phyloP scores from a whole-genome alignment of 352 stramenopile genomes.

The Globisporangium viniferum region DNA sequence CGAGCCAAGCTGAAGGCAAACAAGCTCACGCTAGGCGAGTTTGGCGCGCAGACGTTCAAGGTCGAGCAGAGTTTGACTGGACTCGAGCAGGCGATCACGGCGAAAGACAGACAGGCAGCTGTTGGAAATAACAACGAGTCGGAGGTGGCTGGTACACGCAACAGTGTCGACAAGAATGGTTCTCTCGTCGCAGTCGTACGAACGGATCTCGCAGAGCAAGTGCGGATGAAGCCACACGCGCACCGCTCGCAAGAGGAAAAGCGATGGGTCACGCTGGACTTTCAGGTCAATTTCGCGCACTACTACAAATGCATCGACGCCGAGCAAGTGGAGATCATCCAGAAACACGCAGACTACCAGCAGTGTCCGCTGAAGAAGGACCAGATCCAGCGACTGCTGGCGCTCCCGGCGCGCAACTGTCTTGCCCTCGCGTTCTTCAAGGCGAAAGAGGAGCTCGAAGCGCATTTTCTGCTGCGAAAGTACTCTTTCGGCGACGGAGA shows the following conservation, averaged over 20 bases:
- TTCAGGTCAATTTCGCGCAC: constrained; percentile 49
- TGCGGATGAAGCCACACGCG: constrained; percentile 47
- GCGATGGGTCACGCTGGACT: constrained; percentile 65
- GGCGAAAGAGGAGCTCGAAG: constrained; percentile 45
- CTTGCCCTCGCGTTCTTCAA: constrained; percentile 79
- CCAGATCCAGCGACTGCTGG: constrained; percentile 47
- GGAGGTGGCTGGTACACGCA: not conserved
- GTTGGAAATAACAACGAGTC: not conserved
- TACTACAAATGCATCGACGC: constrained; percentile 63
- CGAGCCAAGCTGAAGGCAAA: constrained; percentile 18
- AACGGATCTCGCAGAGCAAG: constrained; percentile 25
- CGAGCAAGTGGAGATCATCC: constrained; percentile 58
- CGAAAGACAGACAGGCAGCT: constrained; percentile 4
- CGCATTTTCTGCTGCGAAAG: constrained; percentile 58
- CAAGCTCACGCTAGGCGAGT: constrained; percentile 32
- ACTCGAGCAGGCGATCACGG: constrained; percentile 26
- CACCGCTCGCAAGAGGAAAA: constrained; percentile 57
- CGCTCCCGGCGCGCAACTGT: constrained; percentile 55
- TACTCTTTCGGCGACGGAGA: constrained; percentile 74
- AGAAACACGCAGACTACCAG: constrained; percentile 52
- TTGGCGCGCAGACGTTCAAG: constrained; percentile 29
- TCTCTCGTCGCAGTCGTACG: not conserved
- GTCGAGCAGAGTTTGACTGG: constrained; percentile 33
- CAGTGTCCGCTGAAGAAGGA: constrained; percentile 36
- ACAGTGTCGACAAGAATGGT: not conserved